Conservation (phyloP, 2,329 filamentous ascomycete species). For the Phoma sp. region DNA sequence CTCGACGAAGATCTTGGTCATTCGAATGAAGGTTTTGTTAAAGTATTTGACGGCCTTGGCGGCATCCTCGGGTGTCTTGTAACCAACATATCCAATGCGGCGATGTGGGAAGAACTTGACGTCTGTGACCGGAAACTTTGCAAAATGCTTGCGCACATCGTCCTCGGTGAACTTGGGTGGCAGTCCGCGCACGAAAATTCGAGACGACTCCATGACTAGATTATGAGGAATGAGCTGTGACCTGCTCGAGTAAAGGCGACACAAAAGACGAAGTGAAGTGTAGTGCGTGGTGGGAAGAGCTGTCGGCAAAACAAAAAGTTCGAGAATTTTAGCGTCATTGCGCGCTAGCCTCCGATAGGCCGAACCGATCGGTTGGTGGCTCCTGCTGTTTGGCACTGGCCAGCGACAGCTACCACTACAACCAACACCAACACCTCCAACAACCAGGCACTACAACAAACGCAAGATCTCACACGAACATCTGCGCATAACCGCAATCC, state of each 20-base stretch:
- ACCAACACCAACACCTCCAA: not conserved
- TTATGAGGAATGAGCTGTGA: constrained; percentile 13
- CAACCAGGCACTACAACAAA: constrained; percentile 23
- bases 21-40: constrained; percentile 92
- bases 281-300: constrained; percentile 11
- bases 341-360: constrained; percentile 15
- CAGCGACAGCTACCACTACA: constrained; percentile 1
- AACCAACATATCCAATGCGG: constrained; percentile 94
- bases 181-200: constrained; percentile 73
- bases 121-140: constrained; percentile 81
- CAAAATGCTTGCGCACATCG: constrained; percentile 89
- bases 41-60: constrained; percentile 89
- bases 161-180: constrained; percentile 85
- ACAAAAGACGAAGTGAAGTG: constrained; percentile 11
- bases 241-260: constrained; percentile 23
- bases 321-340: constrained; percentile 18
- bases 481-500: not conserved
- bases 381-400: constrained; percentile 14
- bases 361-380: constrained; percentile 9
- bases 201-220: constrained; percentile 72
- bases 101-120: constrained; percentile 88
- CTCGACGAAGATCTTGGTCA: constrained; percentile 93
- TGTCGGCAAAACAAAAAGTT: constrained; percentile 10
- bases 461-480: constrained; percentile 17
- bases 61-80: constrained; percentile 82